These are phyloP conservation scores for Magnaporthiopsis poae DNA, from an alignment of 2,329 filamentous ascomycete genomes.

Conservation along the genomic window DNA sequence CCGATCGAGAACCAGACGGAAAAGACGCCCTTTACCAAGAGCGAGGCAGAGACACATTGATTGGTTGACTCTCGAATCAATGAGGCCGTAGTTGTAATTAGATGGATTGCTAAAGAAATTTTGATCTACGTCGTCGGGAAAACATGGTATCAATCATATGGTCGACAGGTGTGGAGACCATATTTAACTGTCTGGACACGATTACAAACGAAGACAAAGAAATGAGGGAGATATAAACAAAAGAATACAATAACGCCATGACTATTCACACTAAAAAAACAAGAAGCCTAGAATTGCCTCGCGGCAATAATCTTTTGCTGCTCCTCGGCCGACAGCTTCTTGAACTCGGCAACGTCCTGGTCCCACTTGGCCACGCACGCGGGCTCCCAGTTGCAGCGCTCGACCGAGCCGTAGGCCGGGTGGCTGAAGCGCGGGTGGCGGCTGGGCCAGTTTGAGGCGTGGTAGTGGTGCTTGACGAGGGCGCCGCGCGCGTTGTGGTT, in stretches of 20 bases:
- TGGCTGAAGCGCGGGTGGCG: constrained; percentile 57
- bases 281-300: background rate
- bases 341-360: constrained; percentile 50
- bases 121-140: background rate
- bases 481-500: constrained; percentile 58
- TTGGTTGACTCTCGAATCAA: too few species aligned
- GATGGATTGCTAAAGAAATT: background rate
- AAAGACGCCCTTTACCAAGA: too few species aligned
- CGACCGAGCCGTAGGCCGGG: constrained; percentile 60
- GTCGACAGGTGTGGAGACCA: background rate
- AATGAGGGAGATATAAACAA: background rate
- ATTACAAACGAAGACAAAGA: background rate
- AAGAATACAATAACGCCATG: background rate
- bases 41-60: too few species aligned
- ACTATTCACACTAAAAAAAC: background rate
- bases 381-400: constrained; percentile 59
- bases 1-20: too few species aligned
- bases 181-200: background rate
- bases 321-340: constrained; percentile 47
- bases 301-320: constrained; percentile 37
- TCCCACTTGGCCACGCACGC: constrained; percentile 60
- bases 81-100: background rate
- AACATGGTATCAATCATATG: background rate
- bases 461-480: constrained; percentile 65
- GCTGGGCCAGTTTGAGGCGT: constrained; percentile 62